Evolutionary conservation across 78 protist genomes (phyloP).

Genomic region (slime mould (Dictyostelium discoideum)): dicty_2.7 NC_007089.4:6137501-6138000

Average conservation of each 20-base stretch:
- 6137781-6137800: constrained; percentile 31
- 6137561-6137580: constrained; percentile 33
- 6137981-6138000: no score
- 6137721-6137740: constrained; percentile 56
- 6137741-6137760: constrained; percentile 61
- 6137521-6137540: background rate
- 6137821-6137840: constrained; percentile 46
- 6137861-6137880: constrained; percentile 23
- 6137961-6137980: background rate
- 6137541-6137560: background rate
- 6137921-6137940: no score
- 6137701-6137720: constrained; percentile 64
- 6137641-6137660: constrained; percentile 61
- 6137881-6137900: no score
- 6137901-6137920: no score
- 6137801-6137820: constrained; percentile 41
- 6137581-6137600: constrained; percentile 22
- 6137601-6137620: constrained; percentile 40
- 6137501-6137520: background rate
- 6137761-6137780: constrained; percentile 48
- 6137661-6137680: constrained; percentile 64
- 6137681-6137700: constrained; percentile 47
- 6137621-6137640: constrained; percentile 51
- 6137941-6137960: no score
- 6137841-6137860: constrained; percentile 30